phyloP scores from a whole-genome alignment of 352 stramenopile genomes.

The Globisporangium acanthophoron region DNA sequence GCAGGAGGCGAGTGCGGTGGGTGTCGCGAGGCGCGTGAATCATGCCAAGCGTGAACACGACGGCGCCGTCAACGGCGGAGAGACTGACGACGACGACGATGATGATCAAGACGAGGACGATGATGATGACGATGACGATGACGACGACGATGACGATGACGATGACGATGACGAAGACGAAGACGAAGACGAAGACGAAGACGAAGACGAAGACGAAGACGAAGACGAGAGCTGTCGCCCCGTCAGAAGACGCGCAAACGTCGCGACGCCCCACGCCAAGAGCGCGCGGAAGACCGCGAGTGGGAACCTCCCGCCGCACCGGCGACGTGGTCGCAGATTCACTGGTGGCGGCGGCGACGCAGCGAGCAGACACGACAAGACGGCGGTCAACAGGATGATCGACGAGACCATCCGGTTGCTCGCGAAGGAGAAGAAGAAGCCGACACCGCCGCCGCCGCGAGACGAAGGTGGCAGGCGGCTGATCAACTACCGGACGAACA shows the following conservation, averaged over 20 bases:
- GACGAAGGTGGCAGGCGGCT: no score
- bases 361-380: neutral
- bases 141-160: neutral
- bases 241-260: no score
- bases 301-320: no score
- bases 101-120: neutral
- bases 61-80: neutral
- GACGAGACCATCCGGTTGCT: conserved; percentile 1
- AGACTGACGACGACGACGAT: neutral
- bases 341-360: no score
- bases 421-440: neutral
- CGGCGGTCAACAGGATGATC: conserved; percentile 3
- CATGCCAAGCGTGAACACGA: neutral
- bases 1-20: neutral
- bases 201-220: neutral
- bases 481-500: neutral
- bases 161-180: neutral
- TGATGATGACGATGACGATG: no score
- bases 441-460: no score
- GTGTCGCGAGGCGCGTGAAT: neutral
- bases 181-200: neutral
- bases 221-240: neutral
- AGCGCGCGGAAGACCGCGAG: no score
- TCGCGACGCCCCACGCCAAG: no score
- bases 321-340: no score